Conservation (phyloP, 2,329 filamentous ascomycete genomes). For the Coniochaeta sp. region DNA sequence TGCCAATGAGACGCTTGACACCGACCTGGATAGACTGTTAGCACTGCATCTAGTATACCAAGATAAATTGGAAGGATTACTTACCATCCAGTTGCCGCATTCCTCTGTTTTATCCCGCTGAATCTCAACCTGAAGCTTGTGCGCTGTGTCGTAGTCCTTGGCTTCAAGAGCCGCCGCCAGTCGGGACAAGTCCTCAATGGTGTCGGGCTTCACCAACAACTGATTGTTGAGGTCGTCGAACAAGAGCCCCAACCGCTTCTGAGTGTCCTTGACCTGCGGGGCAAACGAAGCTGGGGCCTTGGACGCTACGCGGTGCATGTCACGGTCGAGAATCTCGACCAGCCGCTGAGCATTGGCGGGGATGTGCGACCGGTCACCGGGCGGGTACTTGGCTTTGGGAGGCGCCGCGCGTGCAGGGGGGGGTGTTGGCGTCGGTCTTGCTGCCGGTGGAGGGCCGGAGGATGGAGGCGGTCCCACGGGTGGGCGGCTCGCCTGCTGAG, state of each 20-base stretch:
- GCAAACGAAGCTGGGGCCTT: slow-evolving; percentile 87
- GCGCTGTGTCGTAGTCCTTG: slow-evolving; percentile 63
- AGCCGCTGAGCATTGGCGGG: slow-evolving; percentile 68
- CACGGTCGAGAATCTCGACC: slow-evolving; percentile 71
- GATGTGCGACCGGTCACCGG: slow-evolving; percentile 87
- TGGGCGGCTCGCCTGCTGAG: slow-evolving; percentile 24
- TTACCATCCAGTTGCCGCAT: slow-evolving; percentile 83
- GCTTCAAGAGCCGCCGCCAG: slow-evolving; percentile 60
- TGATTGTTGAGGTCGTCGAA: slow-evolving; percentile 97
- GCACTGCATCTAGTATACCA: too few species aligned
- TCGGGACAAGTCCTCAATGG: slow-evolving; percentile 58
- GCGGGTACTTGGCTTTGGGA: slow-evolving; percentile 61
- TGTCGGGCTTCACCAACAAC: slow-evolving; percentile 77
- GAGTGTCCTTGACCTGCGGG: slow-evolving; percentile 84
- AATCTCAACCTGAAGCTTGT: slow-evolving; percentile 65
- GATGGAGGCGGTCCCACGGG: slow-evolving; percentile 34
- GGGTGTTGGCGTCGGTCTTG: slow-evolving; percentile 23
- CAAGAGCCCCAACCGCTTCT: slow-evolving; percentile 86
- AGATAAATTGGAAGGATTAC: slow-evolving; percentile 24
- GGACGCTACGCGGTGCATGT: slow-evolving; percentile 82
- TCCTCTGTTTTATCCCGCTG: slow-evolving; percentile 72
- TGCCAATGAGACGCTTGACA: slow-evolving; percentile 69
- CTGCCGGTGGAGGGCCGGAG: slow-evolving; percentile 23
- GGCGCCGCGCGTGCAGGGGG: slow-evolving; percentile 42
- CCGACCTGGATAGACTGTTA: slow-evolving; percentile 49